Base-by-base conservation (phyloP, 345 rosid genomes). In the Nasturtium officinale region DNA sequence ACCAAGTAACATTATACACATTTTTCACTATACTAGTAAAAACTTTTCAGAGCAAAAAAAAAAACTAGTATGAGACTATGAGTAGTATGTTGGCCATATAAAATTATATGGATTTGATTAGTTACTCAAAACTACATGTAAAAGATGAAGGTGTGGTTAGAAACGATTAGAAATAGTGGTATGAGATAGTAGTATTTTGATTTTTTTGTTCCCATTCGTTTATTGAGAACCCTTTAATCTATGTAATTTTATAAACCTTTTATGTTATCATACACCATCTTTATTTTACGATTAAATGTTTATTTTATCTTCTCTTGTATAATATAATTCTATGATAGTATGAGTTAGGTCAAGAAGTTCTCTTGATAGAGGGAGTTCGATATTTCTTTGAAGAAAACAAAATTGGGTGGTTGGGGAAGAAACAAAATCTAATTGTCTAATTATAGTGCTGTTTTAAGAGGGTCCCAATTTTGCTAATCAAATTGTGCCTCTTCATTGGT, bases 351-450 rank as follows among this genome's bases (percentile, higher is more conserved):
- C 9, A 62, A 48, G 68, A 48, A 50, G 73, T 67, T 57, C 11
- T 46, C 50, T 55, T 42, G 12, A n/a, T 12, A 15, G 38, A 51
- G 7, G 23, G 58, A 61, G 13, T 13, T 9, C 7, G 0, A 42
- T 3, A 48, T 46, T 58, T 42, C 7, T 1, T 12, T 28, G 3
- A 10, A 28, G 26, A 75, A 66, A 28, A 40, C 28, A 37, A 37
- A 57, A 55, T 52, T 76, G 58, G 32, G 54, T 63, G 71, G 79
- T 69, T 69, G 21, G 71, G 70, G 54, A 56, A 62, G 75, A 76
- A 76, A 70, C 79, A 38, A 76, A 76, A 69, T 76, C 66, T 55
- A 55, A 47, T 62, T 69, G 70, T 69, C 65, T 33, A 68, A 61
- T 52, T 21, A 7, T 32, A 67, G 12, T 61, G 79, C 65, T 61